phyloP scores from a whole-genome alignment of 179 eudicot genomes.

The Monotropa hypopitys region DNA sequence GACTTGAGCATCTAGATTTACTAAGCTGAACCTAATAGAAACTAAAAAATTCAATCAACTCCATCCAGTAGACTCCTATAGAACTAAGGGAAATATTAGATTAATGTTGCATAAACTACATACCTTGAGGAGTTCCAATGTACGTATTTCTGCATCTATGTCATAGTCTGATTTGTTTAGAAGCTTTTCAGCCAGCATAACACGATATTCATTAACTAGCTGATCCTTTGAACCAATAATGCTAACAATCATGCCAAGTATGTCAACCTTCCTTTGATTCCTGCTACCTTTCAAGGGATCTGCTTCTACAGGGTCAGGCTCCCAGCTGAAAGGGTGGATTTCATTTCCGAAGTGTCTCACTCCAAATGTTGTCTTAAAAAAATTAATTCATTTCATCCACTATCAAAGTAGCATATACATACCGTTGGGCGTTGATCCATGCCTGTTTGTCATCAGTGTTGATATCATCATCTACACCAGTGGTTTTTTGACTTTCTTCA shows the following conservation, averaged over 20 bases:
- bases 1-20: background rate
- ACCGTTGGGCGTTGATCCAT: conserved; percentile 83
- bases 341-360: conserved; percentile 2
- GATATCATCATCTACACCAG: conserved; percentile 58
- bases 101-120: background rate
- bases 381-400: background rate
- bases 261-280: conserved; percentile 68
- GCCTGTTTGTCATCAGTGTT: conserved; percentile 82
- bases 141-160: conserved; percentile 87
- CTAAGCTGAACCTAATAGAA: conserved; percentile 1
- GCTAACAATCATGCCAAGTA: conserved; percentile 94
- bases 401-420: conserved; percentile 13
- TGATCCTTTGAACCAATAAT: conserved; percentile 97
- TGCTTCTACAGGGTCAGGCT: conserved; percentile 98
- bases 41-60: background rate
- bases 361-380: background rate
- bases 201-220: conserved; percentile 87
- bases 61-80: background rate
- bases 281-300: conserved; percentile 72
- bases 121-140: conserved; percentile 91
- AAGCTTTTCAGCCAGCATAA: conserved; percentile 95
- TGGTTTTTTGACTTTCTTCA: conserved; percentile 76
- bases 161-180: conserved; percentile 92
- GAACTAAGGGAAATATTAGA: background rate
- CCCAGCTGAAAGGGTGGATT: conserved; percentile 53